Evolutionary conservation across 2,329 filamentous ascomycete genomes (phyloP).

Genomic region (Colletotrichum sidae): DNA sequence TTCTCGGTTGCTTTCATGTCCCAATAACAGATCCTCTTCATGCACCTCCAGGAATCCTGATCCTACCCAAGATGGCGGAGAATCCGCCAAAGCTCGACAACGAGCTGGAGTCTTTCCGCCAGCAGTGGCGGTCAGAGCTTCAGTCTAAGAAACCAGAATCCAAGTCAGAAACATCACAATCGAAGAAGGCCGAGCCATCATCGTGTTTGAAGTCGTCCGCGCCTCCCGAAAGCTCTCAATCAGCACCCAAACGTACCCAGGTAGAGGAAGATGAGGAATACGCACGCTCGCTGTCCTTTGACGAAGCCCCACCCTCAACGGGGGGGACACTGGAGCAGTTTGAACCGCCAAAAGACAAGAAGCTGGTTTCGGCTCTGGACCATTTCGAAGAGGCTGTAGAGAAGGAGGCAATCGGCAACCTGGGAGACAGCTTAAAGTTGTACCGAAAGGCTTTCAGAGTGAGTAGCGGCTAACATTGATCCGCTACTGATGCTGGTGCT

Average conservation of each 20-base stretch:
- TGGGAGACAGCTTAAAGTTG: conserved; percentile 88
- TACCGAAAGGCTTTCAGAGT: conserved; percentile 94
- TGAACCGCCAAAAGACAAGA: conserved; percentile 44
- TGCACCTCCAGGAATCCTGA: not conserved
- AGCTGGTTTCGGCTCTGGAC: conserved; percentile 84
- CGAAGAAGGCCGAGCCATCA: conserved; percentile 44
- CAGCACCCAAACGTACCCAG: conserved; percentile 26
- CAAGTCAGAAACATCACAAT: conserved; percentile 14
- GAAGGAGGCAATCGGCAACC: conserved; percentile 84
- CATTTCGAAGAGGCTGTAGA: conserved; percentile 94
- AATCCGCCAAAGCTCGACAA: conserved; percentile 59
- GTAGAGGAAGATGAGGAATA: conserved; percentile 52
- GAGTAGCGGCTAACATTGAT: conserved; percentile 42
- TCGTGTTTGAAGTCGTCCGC: conserved; percentile 34
- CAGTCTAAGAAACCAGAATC: conserved; percentile 49
- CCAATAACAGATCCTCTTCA: conserved; percentile 2
- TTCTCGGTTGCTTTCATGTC: conserved; percentile 3
- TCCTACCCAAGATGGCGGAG: conserved; percentile 16
- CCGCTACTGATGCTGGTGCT: not conserved
- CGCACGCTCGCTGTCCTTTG: conserved; percentile 48
- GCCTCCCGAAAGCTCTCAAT: conserved; percentile 39
- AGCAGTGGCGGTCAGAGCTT: conserved; percentile 88
- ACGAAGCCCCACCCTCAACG: conserved; percentile 39
- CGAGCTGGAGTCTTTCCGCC: conserved; percentile 88
- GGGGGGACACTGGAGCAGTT: conserved; percentile 17